Base-by-base conservation (phyloP, 1,139 yeast species). In the Lodderomyces elongisporus region DNA sequence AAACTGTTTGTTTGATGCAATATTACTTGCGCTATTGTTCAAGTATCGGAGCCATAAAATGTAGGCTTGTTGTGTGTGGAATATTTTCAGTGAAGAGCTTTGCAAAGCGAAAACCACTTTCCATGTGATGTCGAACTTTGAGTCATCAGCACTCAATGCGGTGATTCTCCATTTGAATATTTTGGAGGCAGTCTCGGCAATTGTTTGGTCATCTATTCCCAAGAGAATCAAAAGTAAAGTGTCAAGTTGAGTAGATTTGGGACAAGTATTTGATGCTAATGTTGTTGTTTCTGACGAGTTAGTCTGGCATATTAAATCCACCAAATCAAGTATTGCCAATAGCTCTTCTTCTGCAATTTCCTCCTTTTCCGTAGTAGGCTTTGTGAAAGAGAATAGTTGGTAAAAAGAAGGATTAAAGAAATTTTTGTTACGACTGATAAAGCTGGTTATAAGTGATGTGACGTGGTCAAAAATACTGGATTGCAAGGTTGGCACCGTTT, bases 11-110 rank as follows among this genome's bases (percentile, higher is more conserved):
- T 55, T 48, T 0, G 34, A 22, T 3, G 35, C 33, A 9, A 64
- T 44, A 21, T 27, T 21, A 2, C 28, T 14, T 1, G 47, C 47
- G 10, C 46, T 42, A 26, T 43, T 46, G 27, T 51, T 56, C 35
- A 80, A 56, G 40, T 66, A 67, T 36, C 87, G 62, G 32, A 81
- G 53, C 78, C 85, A 74, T 17, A 79, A 58, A 8, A 74, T 60
- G 36, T 63, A 70, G 0, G 74, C 75, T 46, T 29, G 32, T 28
- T 14, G 25, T 18, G n/a, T 22, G 6, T 27, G 14, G 10, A 10
- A 16, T 30, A 5, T 12, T 30, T 18, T 18, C n/a, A n/a, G n/a
- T 8, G 48, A 43, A 2, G 66, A 50, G 2, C 42, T 37, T 29
- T 60, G 54, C 23, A 77, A 51, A 0, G 47, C 37, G 37, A 60